These are phyloP conservation scores for Colletotrichum sp. DNA, from an alignment of 2,329 filamentous ascomycete genomes.

Conservation along the genomic window DNA sequence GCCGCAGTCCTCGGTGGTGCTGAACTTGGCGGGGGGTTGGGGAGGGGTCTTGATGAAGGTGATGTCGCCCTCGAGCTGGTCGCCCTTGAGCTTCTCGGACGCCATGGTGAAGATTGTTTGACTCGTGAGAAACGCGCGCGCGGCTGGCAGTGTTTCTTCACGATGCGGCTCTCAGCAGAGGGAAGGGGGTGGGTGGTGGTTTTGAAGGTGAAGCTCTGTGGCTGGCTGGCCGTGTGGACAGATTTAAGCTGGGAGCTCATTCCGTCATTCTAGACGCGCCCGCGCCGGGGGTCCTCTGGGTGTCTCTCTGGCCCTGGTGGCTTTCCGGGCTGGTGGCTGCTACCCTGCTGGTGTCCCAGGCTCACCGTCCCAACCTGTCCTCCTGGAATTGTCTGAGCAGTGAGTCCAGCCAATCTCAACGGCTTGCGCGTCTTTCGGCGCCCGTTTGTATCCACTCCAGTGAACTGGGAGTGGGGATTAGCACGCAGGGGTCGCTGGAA, in stretches of 20 bases:
- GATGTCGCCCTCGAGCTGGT: slow-evolving; percentile 39
- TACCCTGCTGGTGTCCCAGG: background rate
- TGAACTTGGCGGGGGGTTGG: slow-evolving; percentile 60
- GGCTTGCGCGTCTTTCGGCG: slow-evolving; percentile 1
- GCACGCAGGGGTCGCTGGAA: slow-evolving; percentile 3
- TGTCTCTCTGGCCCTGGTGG: background rate
- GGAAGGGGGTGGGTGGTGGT: background rate
- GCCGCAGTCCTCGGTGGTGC: slow-evolving; percentile 68
- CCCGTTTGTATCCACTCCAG: background rate
- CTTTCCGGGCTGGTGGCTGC: background rate
- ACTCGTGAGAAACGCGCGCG: background rate
- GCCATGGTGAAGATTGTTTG: slow-evolving; percentile 17
- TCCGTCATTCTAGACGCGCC: background rate
- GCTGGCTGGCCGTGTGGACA: slow-evolving; percentile 8
- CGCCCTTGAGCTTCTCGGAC: slow-evolving; percentile 21
- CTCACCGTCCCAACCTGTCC: background rate
- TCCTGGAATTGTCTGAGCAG: background rate
- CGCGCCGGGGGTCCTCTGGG: background rate
- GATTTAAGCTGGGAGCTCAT: slow-evolving; percentile 18
- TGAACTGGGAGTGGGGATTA: background rate
- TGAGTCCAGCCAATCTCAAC: background rate
- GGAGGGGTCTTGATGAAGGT: slow-evolving; percentile 47
- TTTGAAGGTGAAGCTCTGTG: background rate
- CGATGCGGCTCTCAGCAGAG: background rate
- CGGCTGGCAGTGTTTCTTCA: background rate